These are phyloP conservation scores for Aspergillus sp. DNA, from an alignment of 2,329 filamentous ascomycete species.

Conservation along the genomic window DNA sequence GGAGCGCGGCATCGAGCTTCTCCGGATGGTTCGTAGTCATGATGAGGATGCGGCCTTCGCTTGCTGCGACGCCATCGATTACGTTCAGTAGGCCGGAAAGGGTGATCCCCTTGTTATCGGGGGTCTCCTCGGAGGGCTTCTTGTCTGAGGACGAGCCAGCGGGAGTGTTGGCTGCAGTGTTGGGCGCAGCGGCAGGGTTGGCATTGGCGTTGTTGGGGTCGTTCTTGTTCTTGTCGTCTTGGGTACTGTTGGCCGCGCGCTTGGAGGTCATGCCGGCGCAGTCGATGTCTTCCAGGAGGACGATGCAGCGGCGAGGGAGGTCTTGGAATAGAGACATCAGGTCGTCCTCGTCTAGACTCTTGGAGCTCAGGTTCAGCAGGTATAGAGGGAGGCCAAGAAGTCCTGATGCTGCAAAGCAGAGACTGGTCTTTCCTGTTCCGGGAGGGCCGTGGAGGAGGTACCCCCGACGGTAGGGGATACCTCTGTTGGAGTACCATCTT, in stretches of 20 bases:
- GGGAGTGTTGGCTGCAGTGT: neutral
- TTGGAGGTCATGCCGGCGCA: slow-evolving; percentile 68
- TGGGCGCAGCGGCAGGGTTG: neutral
- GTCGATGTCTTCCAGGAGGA: slow-evolving; percentile 76
- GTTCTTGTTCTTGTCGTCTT: neutral
- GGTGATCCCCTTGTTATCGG: slow-evolving; percentile 53
- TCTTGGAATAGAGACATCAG: slow-evolving; percentile 65
- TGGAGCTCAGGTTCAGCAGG: slow-evolving; percentile 68
- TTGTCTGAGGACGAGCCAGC: neutral
- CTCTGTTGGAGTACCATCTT: slow-evolving; percentile 78
- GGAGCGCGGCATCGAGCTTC: slow-evolving; percentile 64
- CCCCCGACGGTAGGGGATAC: slow-evolving; percentile 81
- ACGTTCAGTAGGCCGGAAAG: slow-evolving; percentile 70
- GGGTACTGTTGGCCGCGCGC: slow-evolving; percentile 27
- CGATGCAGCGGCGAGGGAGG: slow-evolving; percentile 69
- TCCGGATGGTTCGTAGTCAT: slow-evolving; percentile 73
- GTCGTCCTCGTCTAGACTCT: slow-evolving; percentile 64
- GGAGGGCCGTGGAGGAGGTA: slow-evolving; percentile 81
- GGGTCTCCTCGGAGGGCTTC: slow-evolving; percentile 19
- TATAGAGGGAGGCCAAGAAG: slow-evolving; percentile 72
- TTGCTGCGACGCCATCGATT: slow-evolving; percentile 69
- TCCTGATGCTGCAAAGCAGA: slow-evolving; percentile 70
- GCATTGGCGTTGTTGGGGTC: neutral
- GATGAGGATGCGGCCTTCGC: slow-evolving; percentile 70
- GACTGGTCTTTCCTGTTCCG: slow-evolving; percentile 75